These are phyloP conservation scores for Phaeophleospora eucalypticola DNA, from an alignment of 2,329 filamentous ascomycete species.

Conservation along the genomic window DNA sequence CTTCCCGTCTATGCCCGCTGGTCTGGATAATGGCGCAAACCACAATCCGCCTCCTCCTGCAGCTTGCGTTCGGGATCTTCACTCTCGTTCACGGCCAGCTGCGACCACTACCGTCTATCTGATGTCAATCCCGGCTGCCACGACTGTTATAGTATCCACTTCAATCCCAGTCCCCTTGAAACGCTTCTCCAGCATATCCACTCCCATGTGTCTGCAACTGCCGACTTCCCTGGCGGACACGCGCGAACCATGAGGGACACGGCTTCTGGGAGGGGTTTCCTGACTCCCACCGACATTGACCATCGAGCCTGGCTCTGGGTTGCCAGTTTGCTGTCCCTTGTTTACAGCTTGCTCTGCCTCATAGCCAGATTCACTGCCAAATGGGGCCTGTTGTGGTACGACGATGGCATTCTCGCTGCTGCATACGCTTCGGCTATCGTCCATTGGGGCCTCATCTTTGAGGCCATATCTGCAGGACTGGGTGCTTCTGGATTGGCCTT, in stretches of 20 bases:
- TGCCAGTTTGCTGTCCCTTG: conserved; percentile 14
- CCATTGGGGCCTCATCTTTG: conserved; percentile 19
- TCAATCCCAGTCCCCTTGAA: no score
- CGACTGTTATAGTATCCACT: no score
- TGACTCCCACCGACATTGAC: conserved; percentile 15
- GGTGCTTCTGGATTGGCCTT: conserved; percentile 12
- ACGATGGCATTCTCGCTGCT: conserved; percentile 16
- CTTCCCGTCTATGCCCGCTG: no score
- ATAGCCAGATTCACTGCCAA: conserved; percentile 16
- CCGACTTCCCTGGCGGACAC: no score
- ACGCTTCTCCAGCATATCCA: no score
- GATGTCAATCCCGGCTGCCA: no score
- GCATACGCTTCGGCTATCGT: conserved; percentile 15
- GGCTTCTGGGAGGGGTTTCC: conserved; percentile 11
- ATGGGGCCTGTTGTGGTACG: conserved; percentile 23
- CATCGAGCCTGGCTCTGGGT: conserved; percentile 22
- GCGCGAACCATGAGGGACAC: conserved; percentile 4
- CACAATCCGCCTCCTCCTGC: no score
- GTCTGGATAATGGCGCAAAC: no score
- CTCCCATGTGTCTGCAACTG: no score
- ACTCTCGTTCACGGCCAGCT: no score
- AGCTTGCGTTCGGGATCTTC: no score
- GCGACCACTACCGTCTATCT: no score
- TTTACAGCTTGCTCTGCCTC: conserved; percentile 22
- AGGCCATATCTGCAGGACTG: conserved; percentile 9